These are phyloP conservation scores for Chlorella sp. DNA, from an alignment of 139 green algal genomes.

Conservation along the genomic window DNA sequence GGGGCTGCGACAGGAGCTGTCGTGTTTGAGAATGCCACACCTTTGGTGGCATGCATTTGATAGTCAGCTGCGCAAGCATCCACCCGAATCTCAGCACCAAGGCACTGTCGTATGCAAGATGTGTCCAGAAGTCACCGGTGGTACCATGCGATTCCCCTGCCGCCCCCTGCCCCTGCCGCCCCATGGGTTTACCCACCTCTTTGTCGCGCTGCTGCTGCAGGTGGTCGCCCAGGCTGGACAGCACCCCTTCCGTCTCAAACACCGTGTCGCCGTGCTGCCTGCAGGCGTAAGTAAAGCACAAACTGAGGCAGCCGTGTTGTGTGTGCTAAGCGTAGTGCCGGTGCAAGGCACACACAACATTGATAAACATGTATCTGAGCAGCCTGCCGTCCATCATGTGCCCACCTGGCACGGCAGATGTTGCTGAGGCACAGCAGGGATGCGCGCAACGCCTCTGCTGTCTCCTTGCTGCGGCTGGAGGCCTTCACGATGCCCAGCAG, in stretches of 20 bases:
- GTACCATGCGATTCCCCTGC: background rate
- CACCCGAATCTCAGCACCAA: no score
- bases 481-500: slow-evolving; percentile 24
- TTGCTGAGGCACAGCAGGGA: slow-evolving; percentile 26
- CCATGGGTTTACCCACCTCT: slow-evolving; percentile 10
- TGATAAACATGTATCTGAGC: no score
- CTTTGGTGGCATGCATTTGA: no score
- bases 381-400: background rate
- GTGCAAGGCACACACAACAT: background rate
- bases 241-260: slow-evolving; percentile 22
- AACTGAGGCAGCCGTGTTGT: background rate
- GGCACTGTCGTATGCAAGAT: no score
- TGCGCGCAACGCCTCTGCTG: slow-evolving; percentile 21
- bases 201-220: slow-evolving; percentile 33
- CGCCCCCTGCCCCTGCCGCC: no score
- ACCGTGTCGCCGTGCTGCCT: slow-evolving; percentile 8
- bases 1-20: background rate
- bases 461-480: slow-evolving; percentile 4
- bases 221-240: slow-evolving; percentile 7
- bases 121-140: background rate
- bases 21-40: background rate
- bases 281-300: background rate
- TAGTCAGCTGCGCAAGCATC: no score
- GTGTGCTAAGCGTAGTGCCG: background rate
- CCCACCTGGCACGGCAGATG: slow-evolving; percentile 25